Base-by-base conservation (phyloP, 306 rosid species). In the Gynostemma pentaphyllum region DNA sequence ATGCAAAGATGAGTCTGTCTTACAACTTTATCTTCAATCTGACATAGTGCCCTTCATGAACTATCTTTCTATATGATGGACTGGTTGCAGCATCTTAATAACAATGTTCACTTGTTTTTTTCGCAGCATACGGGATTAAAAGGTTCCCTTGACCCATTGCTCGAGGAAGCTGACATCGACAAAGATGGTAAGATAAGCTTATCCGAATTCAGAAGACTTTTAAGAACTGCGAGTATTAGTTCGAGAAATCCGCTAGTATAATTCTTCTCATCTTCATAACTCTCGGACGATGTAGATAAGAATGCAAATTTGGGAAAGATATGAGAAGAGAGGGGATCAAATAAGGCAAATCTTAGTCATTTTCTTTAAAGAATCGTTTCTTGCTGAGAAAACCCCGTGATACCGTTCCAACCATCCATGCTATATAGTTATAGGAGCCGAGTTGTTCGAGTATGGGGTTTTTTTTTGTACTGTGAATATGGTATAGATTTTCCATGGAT, bases 161-260 rank as follows among this genome's bases (percentile, higher is more conserved):
- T 94, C 2, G 99, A 94, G 68, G 99, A 94, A 79, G 99, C 97
- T 0, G 99, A 94, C 62, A 78, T 94, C 10, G 97, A 94, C 82
- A 89, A 80, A 70, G 99, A 94, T 61, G 99, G 99, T 68, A 88
- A 77, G 65, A 89, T 94, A 73, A 94, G 99, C 78, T 74, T 94
- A 39, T 70, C 90, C 10, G 99, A 94, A 66, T 94, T 94, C 57
- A 87, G 97, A 2, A 82, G 79, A 67, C 99, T 94, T 74, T 71
- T 94, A 60, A 86, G 99, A 85, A 84, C 94, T 29, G 99, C 99
- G 27, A 94, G 99, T 81, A 75, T 94, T 13, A 68, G 86, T 80
- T 81, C 99, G 7, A 74, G 81, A 65, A 78, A 49, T 0, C 69
- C 81, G 41, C 39, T 66, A 13, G 79, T 83, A 37, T 60, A 39